Base-by-base conservation (phyloP, 169 alveolate genomes). In the Eimeria sp. region DNA sequence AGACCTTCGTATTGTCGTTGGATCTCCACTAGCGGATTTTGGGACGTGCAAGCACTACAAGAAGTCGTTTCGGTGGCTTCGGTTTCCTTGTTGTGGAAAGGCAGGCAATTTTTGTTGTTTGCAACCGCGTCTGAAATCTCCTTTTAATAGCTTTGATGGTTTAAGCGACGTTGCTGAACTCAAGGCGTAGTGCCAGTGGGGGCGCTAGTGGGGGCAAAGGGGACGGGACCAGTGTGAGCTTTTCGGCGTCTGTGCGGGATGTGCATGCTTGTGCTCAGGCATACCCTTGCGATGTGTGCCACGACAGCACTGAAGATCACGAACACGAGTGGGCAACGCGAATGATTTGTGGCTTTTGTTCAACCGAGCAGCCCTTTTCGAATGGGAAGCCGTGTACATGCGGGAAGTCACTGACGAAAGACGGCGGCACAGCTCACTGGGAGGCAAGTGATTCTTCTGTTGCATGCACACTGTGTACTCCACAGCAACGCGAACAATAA, bases 71-170 rank as follows among this genome's bases (percentile, higher is more conserved):
- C 97, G 99, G 64, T 98, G 99, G 99, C 97, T 97, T 76, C 97
- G 99, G 88, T 98, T 98, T 91, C 99, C 99, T 20, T 98, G 99
- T 90, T 98, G 99, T 74, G 98, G 98, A 76, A 98, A 97, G 97
- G 98, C 56, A 82, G 30, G 76, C 74, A 14, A 20, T 58, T 30
- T 54, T 52, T n/a, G 54, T 30, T 33, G 76, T 33, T 46, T 23
- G 88, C 43, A 46, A 23, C 30, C 23, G 64, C 88, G 0, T 78
- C 66, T 46, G 33, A 37, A 78, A 46, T 46, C 46, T 30, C 66
- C 88, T 54, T 30, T 74, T 4, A 4, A 49, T 27, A 6, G 66
- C 49, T 54, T 43, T 54, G 87, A 11, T 25, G 20, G 62, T 16
- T 11, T 77, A 25, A 16, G 37, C 2, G 27, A 10, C 43, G 87